A percentile compares a stretch with the other conserved stretches of the same genome.
phyloP scores from a whole-genome alignment of 2,329 filamentous ascomycete genomes.

The Penicillium sp. region DNA sequence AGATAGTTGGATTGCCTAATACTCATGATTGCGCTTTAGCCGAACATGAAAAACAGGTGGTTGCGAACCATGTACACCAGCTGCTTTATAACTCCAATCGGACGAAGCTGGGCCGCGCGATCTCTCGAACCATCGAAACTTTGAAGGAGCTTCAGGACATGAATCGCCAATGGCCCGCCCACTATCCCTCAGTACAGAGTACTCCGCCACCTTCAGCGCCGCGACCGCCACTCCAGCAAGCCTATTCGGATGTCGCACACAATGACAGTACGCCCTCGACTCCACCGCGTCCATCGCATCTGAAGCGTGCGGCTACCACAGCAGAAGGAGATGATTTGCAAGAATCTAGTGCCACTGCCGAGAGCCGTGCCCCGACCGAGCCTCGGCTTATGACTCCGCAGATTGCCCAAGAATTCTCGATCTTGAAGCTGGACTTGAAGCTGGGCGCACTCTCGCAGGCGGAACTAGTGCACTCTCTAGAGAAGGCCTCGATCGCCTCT shows the following conservation, averaged over 20 bases:
- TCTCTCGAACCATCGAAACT: constrained; percentile 77
- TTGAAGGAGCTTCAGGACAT: constrained; percentile 78
- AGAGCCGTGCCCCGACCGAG: constrained; percentile 57
- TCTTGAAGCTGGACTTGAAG: constrained; percentile 90
- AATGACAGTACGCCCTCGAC: constrained; percentile 23
- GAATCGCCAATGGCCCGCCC: constrained; percentile 87
- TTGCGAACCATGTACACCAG: constrained; percentile 83
- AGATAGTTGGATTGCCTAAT: background rate
- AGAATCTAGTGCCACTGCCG: constrained; percentile 69
- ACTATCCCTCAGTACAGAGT: constrained; percentile 66
- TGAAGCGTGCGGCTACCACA: constrained; percentile 68
- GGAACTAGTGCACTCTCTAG: constrained; percentile 87
- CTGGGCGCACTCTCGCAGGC: constrained; percentile 78
- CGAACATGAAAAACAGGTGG: constrained; percentile 60
- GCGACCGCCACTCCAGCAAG: constrained; percentile 35
- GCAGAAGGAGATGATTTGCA: constrained; percentile 54
- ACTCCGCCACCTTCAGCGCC: constrained; percentile 24
- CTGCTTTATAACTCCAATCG: constrained; percentile 93
- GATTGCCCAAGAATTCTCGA: constrained; percentile 91
- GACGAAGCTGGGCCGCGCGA: constrained; percentile 76
- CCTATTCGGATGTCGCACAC: constrained; percentile 32
- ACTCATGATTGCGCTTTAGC: constrained; percentile 31
- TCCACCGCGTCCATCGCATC: constrained; percentile 46
- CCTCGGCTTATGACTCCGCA: constrained; percentile 84
- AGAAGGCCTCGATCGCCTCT: constrained; percentile 84